These are phyloP conservation scores for Boletus subcaerulescens DNA, from an alignment of 768 basidiomycete genomes.

Conservation along the genomic window DNA sequence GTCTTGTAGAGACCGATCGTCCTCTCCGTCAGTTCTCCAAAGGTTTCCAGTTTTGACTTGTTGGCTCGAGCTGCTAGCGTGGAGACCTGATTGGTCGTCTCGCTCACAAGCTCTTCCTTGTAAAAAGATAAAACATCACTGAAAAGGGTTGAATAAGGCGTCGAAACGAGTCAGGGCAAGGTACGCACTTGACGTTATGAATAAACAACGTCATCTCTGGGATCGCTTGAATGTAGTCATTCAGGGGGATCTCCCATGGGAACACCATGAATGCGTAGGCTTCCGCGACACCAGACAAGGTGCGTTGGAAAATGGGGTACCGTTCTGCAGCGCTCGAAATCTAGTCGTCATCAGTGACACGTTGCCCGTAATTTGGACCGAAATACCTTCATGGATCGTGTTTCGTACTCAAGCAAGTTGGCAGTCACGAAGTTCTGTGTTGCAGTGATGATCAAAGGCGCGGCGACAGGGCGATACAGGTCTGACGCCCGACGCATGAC, in stretches of 20 bases:
- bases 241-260: conserved; percentile 30
- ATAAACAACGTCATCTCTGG: conserved; percentile 35
- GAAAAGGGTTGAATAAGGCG: neutral
- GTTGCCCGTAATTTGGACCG: too few species aligned
- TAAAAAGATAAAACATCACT: conserved; percentile 43
- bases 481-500: conserved; percentile 29
- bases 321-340: conserved; percentile 22
- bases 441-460: conserved; percentile 36
- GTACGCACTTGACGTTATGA: conserved; percentile 37
- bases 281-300: conserved; percentile 33
- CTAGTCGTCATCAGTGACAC: neutral
- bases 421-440: conserved; percentile 37
- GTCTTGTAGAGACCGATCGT: conserved; percentile 23
- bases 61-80: conserved; percentile 24
- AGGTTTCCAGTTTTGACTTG: conserved; percentile 26
- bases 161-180: neutral
- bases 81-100: conserved; percentile 36
- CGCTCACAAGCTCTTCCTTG: conserved; percentile 38
- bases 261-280: conserved; percentile 38
- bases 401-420: conserved; percentile 32
- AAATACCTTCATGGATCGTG: conserved; percentile 26
- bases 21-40: conserved; percentile 23
- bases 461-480: conserved; percentile 27
- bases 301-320: conserved; percentile 28
- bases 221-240: conserved; percentile 36